phyloP scores from a whole-genome alignment of 768 basidiomycete species.

The Tricholoma terreum region DNA sequence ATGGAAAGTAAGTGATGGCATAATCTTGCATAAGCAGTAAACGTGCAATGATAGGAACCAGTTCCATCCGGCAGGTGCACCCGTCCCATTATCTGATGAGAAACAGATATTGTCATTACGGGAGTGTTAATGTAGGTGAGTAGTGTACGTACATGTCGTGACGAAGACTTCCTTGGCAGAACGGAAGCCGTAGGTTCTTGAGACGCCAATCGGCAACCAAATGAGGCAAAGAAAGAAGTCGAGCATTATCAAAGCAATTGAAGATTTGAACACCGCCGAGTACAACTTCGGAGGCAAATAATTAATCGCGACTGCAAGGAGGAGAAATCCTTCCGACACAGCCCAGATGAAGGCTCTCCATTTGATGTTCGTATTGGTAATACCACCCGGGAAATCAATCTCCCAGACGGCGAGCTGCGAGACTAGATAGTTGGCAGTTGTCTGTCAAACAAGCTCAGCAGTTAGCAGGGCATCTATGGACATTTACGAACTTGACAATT shows the following conservation, averaged over 20 bases:
- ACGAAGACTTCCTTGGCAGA: constrained; percentile 82
- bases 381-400: constrained; percentile 79
- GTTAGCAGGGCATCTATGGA: not conserved
- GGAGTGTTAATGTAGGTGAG: not conserved
- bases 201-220: constrained; percentile 92
- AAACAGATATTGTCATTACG: constrained; percentile 2
- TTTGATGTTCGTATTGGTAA: constrained; percentile 66
- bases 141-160: constrained; percentile 55
- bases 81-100: constrained; percentile 78
- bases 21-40: not conserved
- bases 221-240: constrained; percentile 88
- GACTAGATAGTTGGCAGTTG: constrained; percentile 86
- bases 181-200: constrained; percentile 86
- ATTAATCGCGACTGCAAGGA: constrained; percentile 77
- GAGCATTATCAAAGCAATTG: constrained; percentile 70
- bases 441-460: constrained; percentile 38
- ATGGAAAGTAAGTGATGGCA: not conserved
- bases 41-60: constrained; percentile 83
- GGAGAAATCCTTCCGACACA: constrained; percentile 68
- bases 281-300: constrained; percentile 78
- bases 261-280: constrained; percentile 74
- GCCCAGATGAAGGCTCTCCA: constrained; percentile 87
- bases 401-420: constrained; percentile 82
- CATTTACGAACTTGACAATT: constrained; percentile 69
- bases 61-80: constrained; percentile 85